Evolutionary conservation across 2,329 filamentous ascomycete species (phyloP).

Genomic region (Pseudodiploospora longispora): DNA sequence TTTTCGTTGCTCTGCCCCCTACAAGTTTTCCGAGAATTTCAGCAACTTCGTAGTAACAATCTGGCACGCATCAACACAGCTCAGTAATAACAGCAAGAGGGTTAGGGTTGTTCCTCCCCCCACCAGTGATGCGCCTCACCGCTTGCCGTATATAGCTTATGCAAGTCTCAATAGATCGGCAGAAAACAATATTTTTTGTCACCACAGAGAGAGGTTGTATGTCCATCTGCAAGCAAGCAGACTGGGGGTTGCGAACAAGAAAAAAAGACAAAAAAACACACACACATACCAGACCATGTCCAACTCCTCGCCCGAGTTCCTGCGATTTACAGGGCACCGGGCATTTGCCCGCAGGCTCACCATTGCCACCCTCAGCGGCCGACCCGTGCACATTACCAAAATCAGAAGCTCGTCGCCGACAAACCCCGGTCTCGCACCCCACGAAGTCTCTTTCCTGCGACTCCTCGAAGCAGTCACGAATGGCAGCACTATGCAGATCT

Average conservation of each 20-base stretch:
- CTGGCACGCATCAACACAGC: too few species aligned
- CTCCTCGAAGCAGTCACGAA: conserved; percentile 93
- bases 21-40: too few species aligned
- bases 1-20: too few species aligned
- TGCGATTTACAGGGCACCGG: conserved; percentile 78
- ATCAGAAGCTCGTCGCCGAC: conserved; percentile 83
- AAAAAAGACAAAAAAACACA: neutral
- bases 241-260: conserved; percentile 1
- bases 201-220: conserved; percentile 3
- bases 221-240: conserved; percentile 14
- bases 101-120: neutral
- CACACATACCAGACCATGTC: conserved; percentile 19
- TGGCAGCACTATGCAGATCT: conserved; percentile 90
- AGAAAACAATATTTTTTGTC: conserved; percentile 9
- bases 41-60: too few species aligned
- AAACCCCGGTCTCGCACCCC: conserved; percentile 78
- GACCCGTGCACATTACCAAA: conserved; percentile 83
- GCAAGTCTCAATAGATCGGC: conserved; percentile 3
- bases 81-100: neutral
- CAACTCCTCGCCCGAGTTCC: conserved; percentile 40
- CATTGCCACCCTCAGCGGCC: conserved; percentile 83
- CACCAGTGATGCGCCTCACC: neutral
- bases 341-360: conserved; percentile 77
- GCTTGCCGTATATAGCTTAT: conserved; percentile 4
- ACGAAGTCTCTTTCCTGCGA: conserved; percentile 92